Conservation (phyloP, 345 rosid genomes). For the Gossypium anomalum region DNA sequence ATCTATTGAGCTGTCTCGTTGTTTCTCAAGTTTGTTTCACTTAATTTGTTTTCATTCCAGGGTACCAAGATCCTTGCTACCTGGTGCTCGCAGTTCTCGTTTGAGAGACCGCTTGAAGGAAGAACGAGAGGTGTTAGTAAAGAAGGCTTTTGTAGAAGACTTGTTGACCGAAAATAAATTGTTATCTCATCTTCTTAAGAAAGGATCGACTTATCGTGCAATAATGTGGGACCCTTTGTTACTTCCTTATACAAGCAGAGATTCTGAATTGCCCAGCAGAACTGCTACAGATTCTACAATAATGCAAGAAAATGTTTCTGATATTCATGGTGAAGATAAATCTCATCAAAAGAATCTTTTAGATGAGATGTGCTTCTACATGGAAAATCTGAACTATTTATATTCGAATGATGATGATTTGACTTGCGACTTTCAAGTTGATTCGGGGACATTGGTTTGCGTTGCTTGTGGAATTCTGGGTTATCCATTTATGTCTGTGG, state of each 20-base stretch:
- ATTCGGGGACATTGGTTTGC: slow-evolving; percentile 79
- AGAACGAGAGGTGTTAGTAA: slow-evolving; percentile 84
- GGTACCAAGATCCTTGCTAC: slow-evolving; percentile 88
- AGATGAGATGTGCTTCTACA: slow-evolving; percentile 77
- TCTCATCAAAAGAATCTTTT: slow-evolving; percentile 42
- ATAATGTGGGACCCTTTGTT: slow-evolving; percentile 81
- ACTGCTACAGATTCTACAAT: slow-evolving; percentile 26
- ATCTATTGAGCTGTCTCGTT: not conserved
- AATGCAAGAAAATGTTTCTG: slow-evolving; percentile 31
- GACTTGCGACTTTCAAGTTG: slow-evolving; percentile 85
- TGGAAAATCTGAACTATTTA: slow-evolving; percentile 70
- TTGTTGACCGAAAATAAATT: slow-evolving; percentile 62
- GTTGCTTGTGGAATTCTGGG: slow-evolving; percentile 99
- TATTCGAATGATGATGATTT: slow-evolving; percentile 66
- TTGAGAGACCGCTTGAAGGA: slow-evolving; percentile 88
- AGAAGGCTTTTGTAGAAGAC: slow-evolving; percentile 88
- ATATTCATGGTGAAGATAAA: slow-evolving; percentile 32
- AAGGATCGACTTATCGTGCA: slow-evolving; percentile 40
- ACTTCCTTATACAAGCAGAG: slow-evolving; percentile 56
- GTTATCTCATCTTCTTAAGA: slow-evolving; percentile 53
- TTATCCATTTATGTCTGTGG: slow-evolving; percentile 94
- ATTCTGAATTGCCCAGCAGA: slow-evolving; percentile 34
- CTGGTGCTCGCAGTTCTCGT: slow-evolving; percentile 96
- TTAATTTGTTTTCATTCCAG: slow-evolving; percentile 40
- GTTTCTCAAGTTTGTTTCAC: slow-evolving; percentile 15